phyloP scores from a whole-genome alignment of 148 eudicot species.

The Chenopodium suecicum region DNA sequence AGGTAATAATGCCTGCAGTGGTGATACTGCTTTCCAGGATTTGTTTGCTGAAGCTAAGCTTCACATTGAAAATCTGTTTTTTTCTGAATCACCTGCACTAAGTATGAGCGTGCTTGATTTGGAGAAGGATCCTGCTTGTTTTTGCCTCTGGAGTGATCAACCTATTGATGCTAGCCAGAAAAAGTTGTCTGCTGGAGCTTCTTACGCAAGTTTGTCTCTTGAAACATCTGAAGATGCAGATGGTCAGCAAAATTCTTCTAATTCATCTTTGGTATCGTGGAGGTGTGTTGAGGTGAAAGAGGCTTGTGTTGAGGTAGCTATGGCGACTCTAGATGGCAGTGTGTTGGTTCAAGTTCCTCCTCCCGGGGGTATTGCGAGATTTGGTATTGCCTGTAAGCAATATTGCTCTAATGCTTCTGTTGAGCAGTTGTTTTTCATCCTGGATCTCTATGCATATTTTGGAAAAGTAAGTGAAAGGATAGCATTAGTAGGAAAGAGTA shows the following conservation, averaged over 20 bases:
- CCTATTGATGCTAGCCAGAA: conserved; percentile 93
- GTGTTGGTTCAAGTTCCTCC: conserved; percentile 79
- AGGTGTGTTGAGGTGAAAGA: conserved; percentile 81
- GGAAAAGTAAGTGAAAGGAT: conserved; percentile 75
- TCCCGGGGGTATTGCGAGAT: conserved; percentile 85
- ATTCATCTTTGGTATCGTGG: conserved; percentile 48
- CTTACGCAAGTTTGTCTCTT: conserved; percentile 65
- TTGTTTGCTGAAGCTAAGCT: conserved; percentile 76
- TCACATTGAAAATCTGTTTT: conserved; percentile 69
- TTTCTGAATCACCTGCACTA: conserved; percentile 64
- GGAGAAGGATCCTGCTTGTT: conserved; percentile 94
- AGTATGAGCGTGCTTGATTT: conserved; percentile 58
- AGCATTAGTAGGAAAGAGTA: conserved; percentile 48
- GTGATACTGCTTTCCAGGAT: conserved; percentile 31
- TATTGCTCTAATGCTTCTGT: conserved; percentile 82
- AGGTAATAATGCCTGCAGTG: conserved; percentile 21
- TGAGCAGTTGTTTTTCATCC: conserved; percentile 88
- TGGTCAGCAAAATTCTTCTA: conserved; percentile 31
- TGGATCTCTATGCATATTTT: conserved; percentile 81
- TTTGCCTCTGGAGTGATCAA: conserved; percentile 84
- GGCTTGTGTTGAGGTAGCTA: conserved; percentile 75
- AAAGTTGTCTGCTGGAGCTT: conserved; percentile 74
- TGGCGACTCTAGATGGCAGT: conserved; percentile 92
- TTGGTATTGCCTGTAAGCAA: conserved; percentile 74
- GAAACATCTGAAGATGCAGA: conserved; percentile 43